Base-by-base conservation (phyloP, 805 yeast species). In the Kodamaea neixiangensis region DNA sequence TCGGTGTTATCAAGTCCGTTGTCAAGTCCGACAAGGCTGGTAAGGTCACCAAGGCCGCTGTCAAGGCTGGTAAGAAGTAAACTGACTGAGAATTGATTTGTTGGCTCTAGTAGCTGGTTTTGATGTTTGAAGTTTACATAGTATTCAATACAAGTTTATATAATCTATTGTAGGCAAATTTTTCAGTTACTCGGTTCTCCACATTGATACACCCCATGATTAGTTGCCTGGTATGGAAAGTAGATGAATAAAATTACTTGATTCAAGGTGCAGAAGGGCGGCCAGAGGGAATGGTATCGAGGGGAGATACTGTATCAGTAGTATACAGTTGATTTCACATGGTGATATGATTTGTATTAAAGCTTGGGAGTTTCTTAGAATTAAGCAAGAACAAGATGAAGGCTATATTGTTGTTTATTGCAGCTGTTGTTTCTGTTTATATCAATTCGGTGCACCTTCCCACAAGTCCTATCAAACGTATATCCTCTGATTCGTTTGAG, bases 41-140 rank as follows among this genome's bases (percentile, higher is more conserved):
- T 79, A 89, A 89, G 90, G 94, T 89, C 70, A 89, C 96, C 91
- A 89, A 89, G 90, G 89, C 96, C 77, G 96, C 96, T 77, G 77
- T 77, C 65, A 85, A 85, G 85, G 89, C 89, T 73, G 79, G 79
- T 66, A 83, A 83, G 86, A 83, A 83, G 79, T 68, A 37, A 37
- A 15, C 41, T 15, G 21, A 37, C 41, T 96, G 89, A 81, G 7
- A 25, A 25, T 25, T 25, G 31, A 25, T 22, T 22, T 6, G 17
- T 15, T 15, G 21, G 19, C 21, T 10, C 41, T 37, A 17, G 41
- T 87, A 78, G 93, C 94, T 68, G 89, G 94, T 78, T 14, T 37
- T 37, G 31, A 25, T 35, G 40, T 15, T 17, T 37, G 19, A 37
- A 7, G 41, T 37, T 37, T 37, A 37, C 19, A 34, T 34, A 34